Evolutionary conservation across 345 rosid species (phyloP), one percentile per base, ranked within the genome.

Genomic region (Salix purpurea): DNA sequence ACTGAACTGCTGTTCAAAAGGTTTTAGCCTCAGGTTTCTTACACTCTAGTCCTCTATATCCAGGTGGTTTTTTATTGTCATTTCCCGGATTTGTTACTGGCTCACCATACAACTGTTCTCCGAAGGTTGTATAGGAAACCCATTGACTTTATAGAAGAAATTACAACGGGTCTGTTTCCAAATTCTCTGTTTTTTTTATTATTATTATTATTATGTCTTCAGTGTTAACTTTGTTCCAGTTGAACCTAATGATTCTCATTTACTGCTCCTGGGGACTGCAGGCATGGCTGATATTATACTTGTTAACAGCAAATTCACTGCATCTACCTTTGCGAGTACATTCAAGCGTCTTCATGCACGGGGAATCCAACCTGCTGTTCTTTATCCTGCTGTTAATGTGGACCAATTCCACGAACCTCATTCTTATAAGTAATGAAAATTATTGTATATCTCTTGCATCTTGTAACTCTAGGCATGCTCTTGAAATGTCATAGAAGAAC

Each of bases 21-120:
- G 69, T 69, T 54, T 65, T 66, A 19, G 23, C 30, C 7, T 19
- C 18, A 5, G 37, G 71, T 69, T 74, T 77, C 16, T 62, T 34
- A 46, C 40, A 46, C 26, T 23, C 26, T 23, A 21, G 42, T 30
- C 69, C 60, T 30, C 19, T 64, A 80, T 60, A 72, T 71, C 36
- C 85, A 91, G 97, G 94, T 93, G 76, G 87, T 90, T 52, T 96
- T 93, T 87, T 96, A 96, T 81, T 96, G 99, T 84, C 97, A 96
- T 86, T 96, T 96, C 80, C 95, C 96, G 0, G 98, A 96, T 84
- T 72, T 96, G 72, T 84, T 96, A 68, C 80, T 93, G 30, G 99
- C 98, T 82, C 90, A 96, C 74, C 97, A 87, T 79, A 84, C 97
- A 32, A 91, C 92, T n/a, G 5, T 83, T 72, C 88, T 92, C n/a